Conservation (phyloP, 208 protist species). For the Zelonia costaricensis region DNA sequence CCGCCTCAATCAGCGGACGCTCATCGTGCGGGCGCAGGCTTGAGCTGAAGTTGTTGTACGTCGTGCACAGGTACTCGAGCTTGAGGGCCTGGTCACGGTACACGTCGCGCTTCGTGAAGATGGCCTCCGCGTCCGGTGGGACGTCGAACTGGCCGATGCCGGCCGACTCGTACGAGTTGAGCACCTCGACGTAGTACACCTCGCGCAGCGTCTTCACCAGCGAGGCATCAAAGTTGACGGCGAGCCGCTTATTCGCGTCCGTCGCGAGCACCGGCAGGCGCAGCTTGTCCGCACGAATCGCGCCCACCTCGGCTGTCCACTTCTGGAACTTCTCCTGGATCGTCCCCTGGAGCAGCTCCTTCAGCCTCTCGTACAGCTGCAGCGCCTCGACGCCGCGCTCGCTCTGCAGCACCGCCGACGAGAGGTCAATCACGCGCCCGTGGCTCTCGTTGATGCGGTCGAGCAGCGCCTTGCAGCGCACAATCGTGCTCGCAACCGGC, state of each 20-base stretch:
- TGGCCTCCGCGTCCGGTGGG: slow-evolving; percentile 76
- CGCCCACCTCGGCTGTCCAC: slow-evolving; percentile 92
- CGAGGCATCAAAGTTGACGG: slow-evolving; percentile 97
- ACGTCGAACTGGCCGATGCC: slow-evolving; percentile 74
- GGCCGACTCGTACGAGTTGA: slow-evolving; percentile 85
- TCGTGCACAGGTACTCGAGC: slow-evolving; percentile 93
- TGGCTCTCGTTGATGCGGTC: slow-evolving; percentile 94
- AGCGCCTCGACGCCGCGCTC: slow-evolving; percentile 82
- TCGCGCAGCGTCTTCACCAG: slow-evolving; percentile 96
- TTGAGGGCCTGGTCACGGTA: slow-evolving; percentile 93
- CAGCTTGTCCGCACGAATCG: slow-evolving; percentile 93
- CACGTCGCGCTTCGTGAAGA: slow-evolving; percentile 91
- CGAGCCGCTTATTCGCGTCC: slow-evolving; percentile 53
- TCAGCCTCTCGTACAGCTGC: slow-evolving; percentile 83
- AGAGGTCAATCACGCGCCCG: slow-evolving; percentile 72
- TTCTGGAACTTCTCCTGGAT: slow-evolving; percentile 84
- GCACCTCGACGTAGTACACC: slow-evolving; percentile 95
- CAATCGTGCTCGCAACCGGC: slow-evolving; percentile 90
- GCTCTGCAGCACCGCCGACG: slow-evolving; percentile 75
- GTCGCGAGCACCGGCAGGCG: slow-evolving; percentile 91
- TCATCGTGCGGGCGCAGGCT: slow-evolving; percentile 92
- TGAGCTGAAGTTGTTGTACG: slow-evolving; percentile 93
- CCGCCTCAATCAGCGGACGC: slow-evolving; percentile 87
- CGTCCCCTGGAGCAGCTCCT: slow-evolving; percentile 52
- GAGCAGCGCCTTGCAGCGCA: slow-evolving; percentile 93